Evolutionary conservation across 2,329 filamentous ascomycete genomes (phyloP), one percentile per base, ranked within the genome.

Genomic region (Claviceps maximensis): DNA sequence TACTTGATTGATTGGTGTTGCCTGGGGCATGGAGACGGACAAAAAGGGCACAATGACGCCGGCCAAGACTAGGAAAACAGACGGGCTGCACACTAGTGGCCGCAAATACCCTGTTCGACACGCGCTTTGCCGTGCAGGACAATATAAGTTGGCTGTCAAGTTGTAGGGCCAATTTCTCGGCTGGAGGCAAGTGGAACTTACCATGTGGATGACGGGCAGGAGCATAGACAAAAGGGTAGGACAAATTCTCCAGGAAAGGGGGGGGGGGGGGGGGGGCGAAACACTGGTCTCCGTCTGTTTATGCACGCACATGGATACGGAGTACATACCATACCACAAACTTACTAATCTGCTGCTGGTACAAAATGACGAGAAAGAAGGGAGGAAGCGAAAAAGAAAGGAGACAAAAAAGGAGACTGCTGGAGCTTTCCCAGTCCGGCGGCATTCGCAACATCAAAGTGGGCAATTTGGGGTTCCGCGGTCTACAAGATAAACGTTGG

Each of bases 91-190:
- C 27, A 33, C 27, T 15, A 47, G 45, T 33, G 45, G 48, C n/a
- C 47, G 17, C 36, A 38, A 55, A 21, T 23, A 38, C 36, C 42
- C 31, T 38, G 27, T 13, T 29, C 38, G 29, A 51, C 41, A 45
- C 49, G 41, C 36, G 23, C 36, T 50, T 49, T 49, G 21, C 33
- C 19, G 36, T 50, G 38, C 38, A 27, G 36, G 29, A 38, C 48
- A 50, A 42, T 23, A 15, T 25, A 49, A 38, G 4, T 19, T 29
- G 48, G 21, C 29, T 45, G 17, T 44, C 50, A 40, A 33, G 45
- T 13, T 41, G 55, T 42, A 55, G 53, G 55, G 57, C 56, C 54
- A 60, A 60, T 60, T 60, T 60, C 59, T 58, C 56, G 50, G 52
- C 54, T 52, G 54, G 51, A 55, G 52, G 40, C 42, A 48, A 42